Percentiles rank a stretch among this genome's conserved stretches.
phyloP scores from a whole-genome alignment of 2,329 filamentous ascomycete species.

The Alternaria hordeiaustralica region DNA sequence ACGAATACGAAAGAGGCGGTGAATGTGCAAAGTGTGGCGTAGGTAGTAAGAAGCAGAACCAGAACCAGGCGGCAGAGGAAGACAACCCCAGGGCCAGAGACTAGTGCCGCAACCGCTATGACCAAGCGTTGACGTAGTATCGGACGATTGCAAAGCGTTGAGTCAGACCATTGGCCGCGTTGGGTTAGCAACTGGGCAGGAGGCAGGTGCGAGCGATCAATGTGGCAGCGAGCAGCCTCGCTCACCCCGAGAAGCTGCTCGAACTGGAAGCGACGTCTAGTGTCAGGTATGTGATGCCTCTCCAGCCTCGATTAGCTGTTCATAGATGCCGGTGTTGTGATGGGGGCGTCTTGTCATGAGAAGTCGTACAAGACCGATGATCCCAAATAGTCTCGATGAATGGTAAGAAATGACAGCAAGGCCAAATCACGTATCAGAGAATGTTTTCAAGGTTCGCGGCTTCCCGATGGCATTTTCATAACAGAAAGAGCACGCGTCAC shows the following conservation, averaged over 20 bases:
- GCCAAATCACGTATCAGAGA: fast-evolving
- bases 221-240: neutral
- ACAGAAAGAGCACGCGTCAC: neutral
- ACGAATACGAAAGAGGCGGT: too few relatives aligned
- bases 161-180: neutral
- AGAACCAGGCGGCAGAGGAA: neutral
- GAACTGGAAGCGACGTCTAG: neutral
- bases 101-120: too few relatives aligned
- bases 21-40: neutral
- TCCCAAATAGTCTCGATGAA: neutral
- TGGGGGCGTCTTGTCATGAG: neutral
- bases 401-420: neutral
- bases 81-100: neutral
- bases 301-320: too few relatives aligned
- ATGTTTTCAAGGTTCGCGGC: neutral
- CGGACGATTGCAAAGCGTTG: neutral
- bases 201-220: neutral
- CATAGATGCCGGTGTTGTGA: too few relatives aligned
- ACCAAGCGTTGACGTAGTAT: neutral
- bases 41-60: neutral
- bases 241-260: neutral
- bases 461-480: neutral
- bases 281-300: fast-evolving
- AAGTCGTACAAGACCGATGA: neutral
- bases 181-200: neutral